Conservation (phyloP, 129 eudicot genomes). For the Glebionis coronaria region DNA sequence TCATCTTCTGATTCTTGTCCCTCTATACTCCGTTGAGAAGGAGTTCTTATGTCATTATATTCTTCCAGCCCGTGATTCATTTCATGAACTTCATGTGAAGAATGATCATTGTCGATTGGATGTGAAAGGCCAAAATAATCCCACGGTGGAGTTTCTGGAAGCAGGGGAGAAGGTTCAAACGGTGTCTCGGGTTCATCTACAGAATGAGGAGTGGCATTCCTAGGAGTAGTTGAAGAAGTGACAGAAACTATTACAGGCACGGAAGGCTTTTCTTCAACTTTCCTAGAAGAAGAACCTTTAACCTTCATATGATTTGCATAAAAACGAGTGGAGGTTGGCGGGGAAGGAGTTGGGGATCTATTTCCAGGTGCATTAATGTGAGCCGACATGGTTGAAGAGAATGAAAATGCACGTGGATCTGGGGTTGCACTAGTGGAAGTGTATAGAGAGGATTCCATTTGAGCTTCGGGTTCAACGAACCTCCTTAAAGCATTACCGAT, state of each 20-base stretch:
- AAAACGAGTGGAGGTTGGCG: conserved; percentile 52
- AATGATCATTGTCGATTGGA: conserved; percentile 60
- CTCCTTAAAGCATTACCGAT: conserved; percentile 68
- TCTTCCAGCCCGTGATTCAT: conserved; percentile 34
- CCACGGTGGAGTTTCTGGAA: conserved; percentile 75
- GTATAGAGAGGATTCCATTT: conserved; percentile 40
- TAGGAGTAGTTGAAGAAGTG: conserved; percentile 59
- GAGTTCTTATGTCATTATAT: conserved; percentile 27
- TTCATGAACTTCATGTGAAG: conserved; percentile 48
- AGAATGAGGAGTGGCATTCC: conserved; percentile 42
- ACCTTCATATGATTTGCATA: conserved; percentile 71
- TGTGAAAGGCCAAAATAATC: conserved; percentile 81
- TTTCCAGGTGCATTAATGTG: conserved; percentile 39
- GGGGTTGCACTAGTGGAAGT: conserved; percentile 61
- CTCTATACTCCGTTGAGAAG: conserved; percentile 23
- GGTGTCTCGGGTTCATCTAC: conserved; percentile 41
- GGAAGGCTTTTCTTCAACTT: conserved; percentile 85
- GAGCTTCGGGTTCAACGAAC: conserved; percentile 69
- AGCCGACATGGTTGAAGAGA: conserved; percentile 59
- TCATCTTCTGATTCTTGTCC: conserved; percentile 80
- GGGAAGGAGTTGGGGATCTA: conserved; percentile 67
- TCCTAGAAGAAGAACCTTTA: conserved; percentile 51
- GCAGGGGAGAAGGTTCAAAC: conserved; percentile 33
- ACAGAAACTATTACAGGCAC: conserved; percentile 51
- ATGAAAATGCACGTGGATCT: conserved; percentile 54